Percentiles rank a stretch among this genome's conserved stretches.
phyloP scores from a whole-genome alignment of 495 filamentous ascomycete genomes.

The Tuber microsphaerosporum region DNA sequence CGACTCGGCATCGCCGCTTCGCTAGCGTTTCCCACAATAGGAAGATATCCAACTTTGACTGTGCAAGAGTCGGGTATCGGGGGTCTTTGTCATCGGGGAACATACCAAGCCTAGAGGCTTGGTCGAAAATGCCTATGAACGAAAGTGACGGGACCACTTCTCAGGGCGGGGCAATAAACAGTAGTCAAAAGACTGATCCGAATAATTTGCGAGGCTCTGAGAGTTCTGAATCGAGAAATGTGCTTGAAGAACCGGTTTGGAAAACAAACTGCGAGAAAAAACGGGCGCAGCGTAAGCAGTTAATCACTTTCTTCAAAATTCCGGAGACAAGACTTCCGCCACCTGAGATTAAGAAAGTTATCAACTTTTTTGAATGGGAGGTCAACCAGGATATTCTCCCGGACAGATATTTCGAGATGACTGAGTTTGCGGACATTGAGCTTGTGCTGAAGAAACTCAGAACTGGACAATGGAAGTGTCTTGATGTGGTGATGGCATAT shows the following conservation, averaged over 20 bases:
- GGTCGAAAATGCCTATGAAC: background rate
- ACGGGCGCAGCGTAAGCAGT: slow-evolving; percentile 10
- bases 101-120: background rate
- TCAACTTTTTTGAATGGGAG: slow-evolving; percentile 24
- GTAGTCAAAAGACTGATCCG: background rate
- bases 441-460: slow-evolving; percentile 42
- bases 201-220: background rate
- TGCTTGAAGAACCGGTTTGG: background rate
- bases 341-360: background rate
- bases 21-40: background rate
- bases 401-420: slow-evolving; percentile 40
- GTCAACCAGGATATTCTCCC: slow-evolving; percentile 16
- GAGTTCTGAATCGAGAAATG: background rate
- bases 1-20: background rate
- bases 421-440: slow-evolving; percentile 45
- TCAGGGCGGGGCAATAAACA: no score
- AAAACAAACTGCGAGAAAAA: background rate
- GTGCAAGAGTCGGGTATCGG: no score
- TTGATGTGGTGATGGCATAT: slow-evolving; percentile 46
- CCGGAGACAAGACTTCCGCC: slow-evolving; percentile 15
- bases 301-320: slow-evolving; percentile 18
- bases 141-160: background rate
- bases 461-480: slow-evolving; percentile 46
- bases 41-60: background rate
- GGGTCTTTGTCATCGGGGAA: background rate